phyloP scores from a whole-genome alignment of 148 eudicot genomes.

The Nepenthes mirabilis region DNA sequence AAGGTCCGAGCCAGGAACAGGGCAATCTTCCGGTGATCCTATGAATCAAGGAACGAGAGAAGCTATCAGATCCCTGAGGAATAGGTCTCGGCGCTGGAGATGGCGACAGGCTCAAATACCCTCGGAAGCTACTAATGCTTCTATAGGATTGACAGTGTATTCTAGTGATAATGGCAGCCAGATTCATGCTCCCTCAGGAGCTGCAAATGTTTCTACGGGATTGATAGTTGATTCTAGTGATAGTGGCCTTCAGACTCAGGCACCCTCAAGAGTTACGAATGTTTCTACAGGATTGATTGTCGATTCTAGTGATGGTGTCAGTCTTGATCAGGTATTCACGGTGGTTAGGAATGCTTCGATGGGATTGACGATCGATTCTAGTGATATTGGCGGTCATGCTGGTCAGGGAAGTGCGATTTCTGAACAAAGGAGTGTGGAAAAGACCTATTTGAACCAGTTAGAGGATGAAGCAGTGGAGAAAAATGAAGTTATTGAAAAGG shows the following conservation, averaged over 20 bases:
- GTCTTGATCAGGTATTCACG: conserved; percentile 9
- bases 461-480: conserved; percentile 29
- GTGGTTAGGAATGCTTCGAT: conserved; percentile 25
- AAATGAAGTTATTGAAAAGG: conserved; percentile 50
- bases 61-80: conserved; percentile 15
- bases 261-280: conserved; percentile 5
- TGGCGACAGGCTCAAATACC: conserved; percentile 32
- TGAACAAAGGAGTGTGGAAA: conserved; percentile 16
- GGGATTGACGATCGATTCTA: too few relatives aligned
- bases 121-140: conserved; percentile 19
- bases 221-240: conserved; percentile 12
- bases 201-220: conserved; percentile 10
- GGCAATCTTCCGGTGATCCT: conserved; percentile 6
- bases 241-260: conserved; percentile 20
- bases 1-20: too few relatives aligned
- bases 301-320: conserved; percentile 15
- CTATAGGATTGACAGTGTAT: not conserved
- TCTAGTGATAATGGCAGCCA: conserved; percentile 29
- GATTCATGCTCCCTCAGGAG: conserved; percentile 11
- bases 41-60: conserved; percentile 27
- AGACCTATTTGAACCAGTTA: conserved; percentile 22
- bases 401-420: conserved; percentile 71
- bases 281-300: conserved; percentile 10
- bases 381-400: conserved; percentile 3
- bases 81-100: conserved; percentile 46